Percentiles rank a stretch among this genome's conserved stretches.
phyloP scores from a whole-genome alignment of 345 rosid species.

The Gossypium bickii region DNA sequence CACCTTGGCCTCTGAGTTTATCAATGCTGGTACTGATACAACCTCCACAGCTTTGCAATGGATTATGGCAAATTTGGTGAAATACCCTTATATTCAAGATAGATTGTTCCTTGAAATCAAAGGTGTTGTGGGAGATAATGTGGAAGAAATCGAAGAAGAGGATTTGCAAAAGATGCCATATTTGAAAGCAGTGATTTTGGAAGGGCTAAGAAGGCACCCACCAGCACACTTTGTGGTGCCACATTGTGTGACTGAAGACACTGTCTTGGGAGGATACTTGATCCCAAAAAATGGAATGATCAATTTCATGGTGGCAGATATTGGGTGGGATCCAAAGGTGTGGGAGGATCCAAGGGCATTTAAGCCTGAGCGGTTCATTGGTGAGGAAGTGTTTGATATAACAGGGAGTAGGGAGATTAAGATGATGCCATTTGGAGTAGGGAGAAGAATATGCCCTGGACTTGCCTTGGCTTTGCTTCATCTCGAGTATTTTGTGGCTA shows the following conservation, averaged over 20 bases:
- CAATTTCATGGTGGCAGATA: constrained; percentile 20
- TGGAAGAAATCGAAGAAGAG: constrained; percentile 16
- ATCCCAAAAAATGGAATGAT: constrained; percentile 13
- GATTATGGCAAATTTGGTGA: constrained; percentile 39
- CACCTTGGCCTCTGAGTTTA: not conserved
- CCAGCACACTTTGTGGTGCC: constrained; percentile 24
- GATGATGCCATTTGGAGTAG: not conserved
- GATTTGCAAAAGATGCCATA: not conserved
- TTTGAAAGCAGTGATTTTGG: constrained; percentile 16
- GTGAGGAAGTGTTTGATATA: not conserved
- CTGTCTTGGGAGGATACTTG: constrained; percentile 7
- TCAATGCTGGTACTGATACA: constrained; percentile 29
- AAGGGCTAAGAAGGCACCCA: constrained; percentile 33
- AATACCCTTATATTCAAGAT: constrained; percentile 19
- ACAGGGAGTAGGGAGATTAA: constrained; percentile 14
- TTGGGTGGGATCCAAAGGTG: constrained; percentile 15
- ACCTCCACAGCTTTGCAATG: constrained; percentile 31
- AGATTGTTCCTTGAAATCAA: constrained; percentile 23
- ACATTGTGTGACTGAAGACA: constrained; percentile 28
- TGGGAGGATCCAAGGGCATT: constrained; percentile 22
- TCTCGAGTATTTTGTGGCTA: constrained; percentile 38
- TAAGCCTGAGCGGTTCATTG: constrained; percentile 21
- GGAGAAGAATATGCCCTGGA: constrained; percentile 21
- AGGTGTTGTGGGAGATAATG: constrained; percentile 3
- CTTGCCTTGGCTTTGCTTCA: constrained; percentile 28